Conservation (phyloP, 1,139 yeast genomes). For the Scheffersomyces illinoinensis region DNA sequence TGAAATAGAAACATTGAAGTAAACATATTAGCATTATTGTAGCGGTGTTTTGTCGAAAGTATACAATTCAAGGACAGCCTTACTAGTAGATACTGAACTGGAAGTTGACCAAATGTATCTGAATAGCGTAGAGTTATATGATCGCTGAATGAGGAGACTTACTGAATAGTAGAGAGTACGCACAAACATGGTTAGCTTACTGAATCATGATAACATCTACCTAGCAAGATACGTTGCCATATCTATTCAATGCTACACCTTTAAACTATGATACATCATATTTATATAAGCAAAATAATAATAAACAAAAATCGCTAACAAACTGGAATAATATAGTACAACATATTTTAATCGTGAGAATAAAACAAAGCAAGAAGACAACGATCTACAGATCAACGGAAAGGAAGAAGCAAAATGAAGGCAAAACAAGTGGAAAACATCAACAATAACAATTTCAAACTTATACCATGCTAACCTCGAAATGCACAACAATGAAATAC, state of each 20-base stretch:
- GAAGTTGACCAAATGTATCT: neutral
- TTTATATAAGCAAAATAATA: neutral
- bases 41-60: neutral
- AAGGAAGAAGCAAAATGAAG: slow-evolving; percentile 1
- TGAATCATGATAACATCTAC: no score
- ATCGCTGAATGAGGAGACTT: no score
- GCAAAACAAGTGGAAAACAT: neutral
- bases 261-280: neutral
- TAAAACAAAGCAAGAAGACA: slow-evolving; percentile 1
- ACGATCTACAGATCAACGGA: slow-evolving; percentile 7
- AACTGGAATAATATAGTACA: slow-evolving; percentile 1
- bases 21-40: neutral
- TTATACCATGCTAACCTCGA: neutral
- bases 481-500: neutral
- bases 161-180: no score
- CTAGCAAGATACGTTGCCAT: neutral
- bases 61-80: no score
- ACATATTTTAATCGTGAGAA: neutral
- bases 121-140: no score
- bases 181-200: no score
- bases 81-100: neutral
- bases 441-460: neutral
- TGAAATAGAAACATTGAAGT: neutral
- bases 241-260: neutral
- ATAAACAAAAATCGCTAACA: neutral